A percentile compares a stretch with the other conserved stretches of the same genome.
These are phyloP conservation scores for Clonostachys rhizophaga DNA, from an alignment of 2,329 filamentous ascomycete species.

Conservation along the genomic window DNA sequence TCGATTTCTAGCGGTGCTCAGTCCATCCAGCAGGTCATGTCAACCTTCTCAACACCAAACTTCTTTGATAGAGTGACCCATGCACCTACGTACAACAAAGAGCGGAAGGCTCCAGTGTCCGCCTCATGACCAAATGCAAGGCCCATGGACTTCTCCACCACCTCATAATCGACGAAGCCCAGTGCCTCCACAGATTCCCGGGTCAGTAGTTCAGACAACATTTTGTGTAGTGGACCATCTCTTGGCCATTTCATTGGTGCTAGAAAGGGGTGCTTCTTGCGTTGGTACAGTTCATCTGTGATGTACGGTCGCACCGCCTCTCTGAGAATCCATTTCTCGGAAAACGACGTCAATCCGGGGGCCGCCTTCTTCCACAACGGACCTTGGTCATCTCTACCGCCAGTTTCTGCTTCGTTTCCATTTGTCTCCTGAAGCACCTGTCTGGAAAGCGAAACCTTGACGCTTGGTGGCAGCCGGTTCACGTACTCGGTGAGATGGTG, in stretches of 20 bases:
- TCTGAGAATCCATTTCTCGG: slow-evolving; percentile 46
- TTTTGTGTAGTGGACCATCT: slow-evolving; percentile 34
- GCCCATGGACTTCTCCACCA: slow-evolving; percentile 23
- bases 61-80: slow-evolving; percentile 36
- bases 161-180: slow-evolving; percentile 32
- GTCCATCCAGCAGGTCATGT: too few relatives aligned
- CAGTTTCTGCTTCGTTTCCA: neutral
- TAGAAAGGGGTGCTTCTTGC: slow-evolving; percentile 43
- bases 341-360: slow-evolving; percentile 14
- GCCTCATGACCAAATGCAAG: slow-evolving; percentile 28
- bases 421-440: neutral
- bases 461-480: slow-evolving; percentile 18
- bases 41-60: slow-evolving; percentile 25
- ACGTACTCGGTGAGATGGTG: slow-evolving; percentile 21
- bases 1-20: too few relatives aligned
- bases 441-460: slow-evolving; percentile 13
- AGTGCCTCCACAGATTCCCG: slow-evolving; percentile 26
- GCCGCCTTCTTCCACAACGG: slow-evolving; percentile 5
- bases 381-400: neutral
- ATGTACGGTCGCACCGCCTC: slow-evolving; percentile 44
- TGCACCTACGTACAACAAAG: slow-evolving; percentile 27
- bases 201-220: slow-evolving; percentile 22
- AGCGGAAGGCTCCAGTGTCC: slow-evolving; percentile 24
- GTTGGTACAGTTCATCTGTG: slow-evolving; percentile 43
- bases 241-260: slow-evolving; percentile 34